Conservation (phyloP, 2,329 filamentous ascomycete genomes). For the Macrophomina tecta region DNA sequence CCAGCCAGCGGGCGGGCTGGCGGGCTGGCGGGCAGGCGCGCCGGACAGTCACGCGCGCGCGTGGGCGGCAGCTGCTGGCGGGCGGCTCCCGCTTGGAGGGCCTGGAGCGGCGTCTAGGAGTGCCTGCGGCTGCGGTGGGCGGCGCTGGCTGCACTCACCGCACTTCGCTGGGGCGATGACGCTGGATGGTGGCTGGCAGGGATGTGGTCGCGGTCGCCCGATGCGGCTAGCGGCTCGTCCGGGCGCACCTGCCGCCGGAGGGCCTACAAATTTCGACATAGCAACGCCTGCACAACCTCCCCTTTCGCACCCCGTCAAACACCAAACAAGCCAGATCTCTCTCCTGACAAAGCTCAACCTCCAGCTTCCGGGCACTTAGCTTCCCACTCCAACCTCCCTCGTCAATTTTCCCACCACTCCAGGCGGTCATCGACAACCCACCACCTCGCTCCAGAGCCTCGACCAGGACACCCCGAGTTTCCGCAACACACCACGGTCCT, state of each 20-base stretch:
- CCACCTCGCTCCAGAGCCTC: constrained; percentile 39
- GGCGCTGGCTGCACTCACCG: constrained; percentile 21
- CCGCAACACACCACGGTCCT: constrained; percentile 40
- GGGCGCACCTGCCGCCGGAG: constrained; percentile 27
- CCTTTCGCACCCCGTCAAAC: constrained; percentile 29
- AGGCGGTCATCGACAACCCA: constrained; percentile 53
- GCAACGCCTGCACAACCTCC: constrained; percentile 27
- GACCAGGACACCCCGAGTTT: constrained; percentile 52
- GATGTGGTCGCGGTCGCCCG: constrained; percentile 4
- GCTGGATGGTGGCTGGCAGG: constrained; percentile 15
- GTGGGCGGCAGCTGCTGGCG: background rate
- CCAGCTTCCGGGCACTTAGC: constrained; percentile 52
- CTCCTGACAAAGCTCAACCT: constrained; percentile 23
- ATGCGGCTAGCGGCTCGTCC: constrained; percentile 20
- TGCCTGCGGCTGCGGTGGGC: background rate
- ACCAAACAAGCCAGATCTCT: constrained; percentile 29
- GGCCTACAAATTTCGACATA: constrained; percentile 27
- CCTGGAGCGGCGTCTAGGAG: no score
- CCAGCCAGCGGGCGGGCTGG: background rate
- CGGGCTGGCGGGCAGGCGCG: background rate
- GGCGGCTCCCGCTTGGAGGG: constrained; percentile 17
- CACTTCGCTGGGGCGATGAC: constrained; percentile 24
- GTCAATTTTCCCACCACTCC: constrained; percentile 56
- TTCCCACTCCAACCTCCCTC: constrained; percentile 59
- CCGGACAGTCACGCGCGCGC: constrained; percentile 13